Conservation (phyloP, 495 filamentous ascomycete species). For the Penicillium maclennaniae region DNA sequence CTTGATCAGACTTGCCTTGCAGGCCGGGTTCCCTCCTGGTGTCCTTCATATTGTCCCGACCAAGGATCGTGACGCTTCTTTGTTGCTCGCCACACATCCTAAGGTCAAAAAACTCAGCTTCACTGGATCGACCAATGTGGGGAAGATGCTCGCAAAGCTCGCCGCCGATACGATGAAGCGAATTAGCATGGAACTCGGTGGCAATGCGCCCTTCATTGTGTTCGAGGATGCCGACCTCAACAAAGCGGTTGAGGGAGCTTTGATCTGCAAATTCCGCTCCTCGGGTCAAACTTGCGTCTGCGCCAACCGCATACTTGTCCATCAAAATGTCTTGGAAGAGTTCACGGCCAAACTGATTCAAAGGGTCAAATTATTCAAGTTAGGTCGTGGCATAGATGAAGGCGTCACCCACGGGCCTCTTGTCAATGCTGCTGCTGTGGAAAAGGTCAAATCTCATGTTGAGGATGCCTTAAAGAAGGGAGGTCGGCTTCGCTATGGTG, state of each 20-base stretch:
- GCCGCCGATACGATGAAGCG: constrained; percentile 61
- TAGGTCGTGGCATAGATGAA: constrained; percentile 64
- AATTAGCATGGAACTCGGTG: constrained; percentile 86
- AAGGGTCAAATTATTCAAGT: constrained; percentile 60
- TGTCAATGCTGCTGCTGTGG: constrained; percentile 64
- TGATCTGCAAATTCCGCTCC: constrained; percentile 47
- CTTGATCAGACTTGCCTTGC: too few species aligned
- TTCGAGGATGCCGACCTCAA: constrained; percentile 79
- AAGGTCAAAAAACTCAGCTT: constrained; percentile 63
- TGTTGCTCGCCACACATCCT: too few species aligned
- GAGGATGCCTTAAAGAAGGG: constrained; percentile 59
- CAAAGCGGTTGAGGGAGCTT: constrained; percentile 63
- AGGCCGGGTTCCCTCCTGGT: too few species aligned
- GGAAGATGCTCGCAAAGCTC: constrained; percentile 35
- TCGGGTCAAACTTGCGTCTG: constrained; percentile 56
- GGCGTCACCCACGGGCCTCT: constrained; percentile 70
- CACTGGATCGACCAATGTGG: constrained; percentile 30
- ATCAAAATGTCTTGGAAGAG: constrained; percentile 22
- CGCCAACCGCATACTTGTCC: constrained; percentile 63
- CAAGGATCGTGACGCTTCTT: too few species aligned
- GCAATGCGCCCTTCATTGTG: constrained; percentile 79
- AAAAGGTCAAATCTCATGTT: constrained; percentile 68
- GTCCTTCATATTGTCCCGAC: too few species aligned
- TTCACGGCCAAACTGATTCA: constrained; percentile 51
- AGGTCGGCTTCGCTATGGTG: constrained; percentile 19